phyloP scores from a whole-genome alignment of 495 filamentous ascomycete genomes.

The Talaromyces adpressus region DNA sequence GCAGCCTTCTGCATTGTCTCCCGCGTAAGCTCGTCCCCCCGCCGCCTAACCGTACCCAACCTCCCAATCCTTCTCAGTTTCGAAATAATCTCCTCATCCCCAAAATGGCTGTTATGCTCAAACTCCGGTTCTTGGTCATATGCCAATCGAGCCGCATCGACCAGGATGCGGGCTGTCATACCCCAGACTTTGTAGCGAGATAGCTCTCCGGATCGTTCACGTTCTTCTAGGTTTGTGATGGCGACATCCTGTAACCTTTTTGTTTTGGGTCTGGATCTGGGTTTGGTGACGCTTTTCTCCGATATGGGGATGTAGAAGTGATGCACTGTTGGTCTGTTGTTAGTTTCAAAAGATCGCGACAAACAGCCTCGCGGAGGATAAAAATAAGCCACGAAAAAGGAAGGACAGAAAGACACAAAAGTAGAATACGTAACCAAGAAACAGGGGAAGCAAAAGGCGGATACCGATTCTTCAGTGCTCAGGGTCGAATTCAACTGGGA shows the following conservation, averaged over 20 bases:
- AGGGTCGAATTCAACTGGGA: neutral
- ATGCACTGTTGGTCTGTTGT: constrained; percentile 47
- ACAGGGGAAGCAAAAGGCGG: constrained; percentile 1
- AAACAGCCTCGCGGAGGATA: constrained; percentile 4
- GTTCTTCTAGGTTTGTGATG: constrained; percentile 31
- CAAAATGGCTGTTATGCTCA: constrained; percentile 70
- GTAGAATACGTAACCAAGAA: neutral
- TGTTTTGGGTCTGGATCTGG: constrained; percentile 35
- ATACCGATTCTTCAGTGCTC: neutral
- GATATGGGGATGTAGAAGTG: constrained; percentile 78
- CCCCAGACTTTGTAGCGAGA: constrained; percentile 76
- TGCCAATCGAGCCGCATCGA: constrained; percentile 78
- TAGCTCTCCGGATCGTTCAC: constrained; percentile 32
- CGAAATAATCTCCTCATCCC: constrained; percentile 71
- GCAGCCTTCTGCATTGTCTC: constrained; percentile 50
- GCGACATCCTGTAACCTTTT: constrained; percentile 16
- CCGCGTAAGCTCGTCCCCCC: constrained; percentile 47
- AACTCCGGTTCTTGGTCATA: constrained; percentile 78
- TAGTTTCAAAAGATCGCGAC: neutral
- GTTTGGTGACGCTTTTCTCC: constrained; percentile 53
- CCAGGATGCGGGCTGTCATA: constrained; percentile 83
- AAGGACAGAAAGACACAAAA: neutral
- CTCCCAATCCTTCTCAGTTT: constrained; percentile 52
- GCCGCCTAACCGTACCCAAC: constrained; percentile 26
- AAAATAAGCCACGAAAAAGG: neutral